Evolutionary conservation across 2,329 filamentous ascomycete species (phyloP).

Genomic region (Westerdykella ornata): DNA sequence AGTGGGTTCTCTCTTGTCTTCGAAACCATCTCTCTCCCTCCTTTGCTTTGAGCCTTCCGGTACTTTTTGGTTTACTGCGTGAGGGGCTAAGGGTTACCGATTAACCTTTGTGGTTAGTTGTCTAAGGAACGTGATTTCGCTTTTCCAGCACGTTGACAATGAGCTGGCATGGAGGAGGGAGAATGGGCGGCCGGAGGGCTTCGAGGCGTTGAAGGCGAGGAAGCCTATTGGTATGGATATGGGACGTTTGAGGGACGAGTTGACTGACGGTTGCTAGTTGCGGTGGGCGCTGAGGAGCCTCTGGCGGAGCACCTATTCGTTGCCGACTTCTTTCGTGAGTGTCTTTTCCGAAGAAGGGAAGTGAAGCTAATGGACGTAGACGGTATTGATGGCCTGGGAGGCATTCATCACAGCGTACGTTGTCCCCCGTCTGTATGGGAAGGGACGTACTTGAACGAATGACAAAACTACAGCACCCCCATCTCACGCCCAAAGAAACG

Average conservation of each 20-base stretch:
- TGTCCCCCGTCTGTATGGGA: too few relatives aligned
- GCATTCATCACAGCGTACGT: slow-evolving; percentile 43
- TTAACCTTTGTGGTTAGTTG: slow-evolving; percentile 50
- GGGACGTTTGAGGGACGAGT: background rate
- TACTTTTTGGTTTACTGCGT: slow-evolving; percentile 1
- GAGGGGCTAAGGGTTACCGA: slow-evolving; percentile 2
- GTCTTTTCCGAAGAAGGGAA: background rate
- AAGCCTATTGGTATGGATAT: slow-evolving; percentile 57
- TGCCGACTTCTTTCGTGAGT: slow-evolving; percentile 71
- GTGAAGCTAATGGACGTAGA: slow-evolving; percentile 27
- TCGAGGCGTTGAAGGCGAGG: slow-evolving; percentile 61
- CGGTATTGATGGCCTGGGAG: slow-evolving; percentile 45
- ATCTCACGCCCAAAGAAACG: slow-evolving; percentile 43
- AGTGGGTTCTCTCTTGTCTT: slow-evolving; percentile 43
- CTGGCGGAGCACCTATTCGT: slow-evolving; percentile 72
- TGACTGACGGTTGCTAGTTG: slow-evolving; percentile 44
- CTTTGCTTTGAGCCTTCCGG: background rate
- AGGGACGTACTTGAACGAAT: background rate
- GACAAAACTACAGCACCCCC: slow-evolving; percentile 37
- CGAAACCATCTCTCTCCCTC: background rate
- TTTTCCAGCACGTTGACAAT: slow-evolving; percentile 88
- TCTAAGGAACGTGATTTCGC: slow-evolving; percentile 76
- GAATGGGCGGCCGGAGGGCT: slow-evolving; percentile 61
- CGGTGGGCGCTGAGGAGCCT: slow-evolving; percentile 79
- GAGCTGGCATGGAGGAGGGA: slow-evolving; percentile 77